Evolutionary conservation across 192 early-diverging fungal genomes (phyloP).

Genomic region (Oehlia diaphana): DNA sequence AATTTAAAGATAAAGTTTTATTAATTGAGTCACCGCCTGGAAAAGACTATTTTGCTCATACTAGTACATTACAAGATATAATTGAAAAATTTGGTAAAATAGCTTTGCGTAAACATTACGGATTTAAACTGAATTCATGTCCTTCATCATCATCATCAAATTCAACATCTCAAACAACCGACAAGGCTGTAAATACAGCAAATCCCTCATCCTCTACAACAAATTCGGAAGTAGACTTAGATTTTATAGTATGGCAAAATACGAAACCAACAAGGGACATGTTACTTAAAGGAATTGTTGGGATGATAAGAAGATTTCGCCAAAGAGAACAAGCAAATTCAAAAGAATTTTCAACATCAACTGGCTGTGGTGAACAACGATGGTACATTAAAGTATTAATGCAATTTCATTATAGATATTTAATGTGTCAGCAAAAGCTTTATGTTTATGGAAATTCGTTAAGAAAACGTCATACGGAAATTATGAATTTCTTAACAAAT

Average conservation of each 20-base stretch:
- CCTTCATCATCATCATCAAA: neutral
- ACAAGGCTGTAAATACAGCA: neutral
- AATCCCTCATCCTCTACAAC: neutral
- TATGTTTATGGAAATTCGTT: neutral
- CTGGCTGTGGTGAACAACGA: neutral
- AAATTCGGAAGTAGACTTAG: neutral
- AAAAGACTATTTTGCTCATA: slow-evolving; percentile 13
- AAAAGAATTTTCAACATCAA: neutral
- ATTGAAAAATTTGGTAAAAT: neutral
- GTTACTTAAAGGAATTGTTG: neutral
- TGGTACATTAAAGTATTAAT: neutral
- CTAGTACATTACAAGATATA: neutral
- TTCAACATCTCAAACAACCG: too few relatives aligned
- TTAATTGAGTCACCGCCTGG: neutral
- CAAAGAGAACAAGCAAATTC: neutral
- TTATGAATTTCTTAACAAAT: neutral
- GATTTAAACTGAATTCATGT: neutral
- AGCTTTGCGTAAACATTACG: neutral
- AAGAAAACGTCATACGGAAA: neutral
- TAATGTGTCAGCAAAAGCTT: slow-evolving; percentile 9
- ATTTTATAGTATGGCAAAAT: neutral
- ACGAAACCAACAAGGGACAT: neutral
- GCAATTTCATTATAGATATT: slow-evolving; percentile 13
- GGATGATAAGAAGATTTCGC: slow-evolving; percentile 5
- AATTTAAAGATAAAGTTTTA: slow-evolving; percentile 2